Conservation (phyloP, 2,329 filamentous ascomycete genomes). For the Xylariaceae sp. region DNA sequence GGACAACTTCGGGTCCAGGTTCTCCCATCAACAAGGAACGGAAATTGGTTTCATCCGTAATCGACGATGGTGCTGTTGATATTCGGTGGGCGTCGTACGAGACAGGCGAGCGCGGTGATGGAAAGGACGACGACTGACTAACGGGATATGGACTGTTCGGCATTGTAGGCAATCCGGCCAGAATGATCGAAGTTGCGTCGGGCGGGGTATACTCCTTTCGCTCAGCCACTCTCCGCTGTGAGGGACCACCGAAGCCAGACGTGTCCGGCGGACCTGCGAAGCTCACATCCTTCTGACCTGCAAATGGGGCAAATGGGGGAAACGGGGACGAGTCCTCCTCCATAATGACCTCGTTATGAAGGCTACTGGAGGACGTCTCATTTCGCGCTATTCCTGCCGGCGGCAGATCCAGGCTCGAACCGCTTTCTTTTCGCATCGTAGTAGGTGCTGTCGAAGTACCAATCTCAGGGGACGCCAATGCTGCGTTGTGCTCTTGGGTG, state of each 20-base stretch:
- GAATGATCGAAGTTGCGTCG: constrained; percentile 43
- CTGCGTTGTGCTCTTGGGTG: constrained; percentile 27
- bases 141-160: constrained; percentile 62
- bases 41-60: constrained; percentile 65
- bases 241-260: constrained; percentile 40
- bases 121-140: constrained; percentile 58
- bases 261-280: constrained; percentile 30
- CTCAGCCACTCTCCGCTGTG: constrained; percentile 38
- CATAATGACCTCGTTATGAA: constrained; percentile 47
- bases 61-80: constrained; percentile 69
- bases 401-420: constrained; percentile 38
- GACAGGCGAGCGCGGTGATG: constrained; percentile 64
- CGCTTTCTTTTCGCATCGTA: constrained; percentile 42
- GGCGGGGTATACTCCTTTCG: constrained; percentile 45
- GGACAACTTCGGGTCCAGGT: constrained; percentile 61
- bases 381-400: constrained; percentile 39
- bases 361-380: constrained; percentile 43
- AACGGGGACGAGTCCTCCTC: constrained; percentile 39
- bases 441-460: constrained; percentile 12
- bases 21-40: constrained; percentile 68
- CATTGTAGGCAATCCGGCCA: constrained; percentile 39
- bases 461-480: constrained; percentile 13
- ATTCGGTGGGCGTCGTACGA: constrained; percentile 67
- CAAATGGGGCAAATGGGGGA: no score
- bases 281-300: constrained; percentile 34